phyloP scores from a whole-genome alignment of 768 basidiomycete species.

The Favolaschia claudopus region DNA sequence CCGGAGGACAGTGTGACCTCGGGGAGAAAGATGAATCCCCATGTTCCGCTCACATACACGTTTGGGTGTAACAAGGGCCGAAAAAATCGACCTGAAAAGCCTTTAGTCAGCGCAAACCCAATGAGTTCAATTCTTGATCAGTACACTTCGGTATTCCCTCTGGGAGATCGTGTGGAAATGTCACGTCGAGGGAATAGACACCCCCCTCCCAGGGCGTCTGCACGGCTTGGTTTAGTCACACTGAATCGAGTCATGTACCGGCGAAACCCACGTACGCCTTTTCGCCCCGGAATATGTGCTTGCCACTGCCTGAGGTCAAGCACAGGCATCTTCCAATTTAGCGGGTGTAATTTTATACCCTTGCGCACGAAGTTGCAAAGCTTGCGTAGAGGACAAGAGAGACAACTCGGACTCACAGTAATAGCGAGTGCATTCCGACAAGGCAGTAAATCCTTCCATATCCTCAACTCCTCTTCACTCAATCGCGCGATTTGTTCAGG shows the following conservation, averaged over 20 bases:
- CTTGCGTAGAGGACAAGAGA: neutral
- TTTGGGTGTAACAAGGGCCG: slow-evolving; percentile 10
- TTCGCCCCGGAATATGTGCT: slow-evolving; percentile 3
- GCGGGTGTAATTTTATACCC: slow-evolving; percentile 16
- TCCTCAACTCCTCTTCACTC: slow-evolving; percentile 8
- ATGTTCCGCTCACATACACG: slow-evolving; percentile 1
- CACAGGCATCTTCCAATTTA: slow-evolving; percentile 14
- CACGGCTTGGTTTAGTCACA: neutral
- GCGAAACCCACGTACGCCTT: neutral
- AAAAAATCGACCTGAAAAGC: neutral
- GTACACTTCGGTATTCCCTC: slow-evolving; percentile 3
- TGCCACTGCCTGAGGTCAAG: slow-evolving; percentile 10
- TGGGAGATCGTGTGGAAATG: neutral
- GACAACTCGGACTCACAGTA: neutral
- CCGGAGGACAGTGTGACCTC: neutral
- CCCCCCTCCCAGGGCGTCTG: slow-evolving; percentile 15
- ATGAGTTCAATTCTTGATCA: too few species aligned
- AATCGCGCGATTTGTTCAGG: slow-evolving; percentile 2
- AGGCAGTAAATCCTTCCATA: slow-evolving; percentile 17
- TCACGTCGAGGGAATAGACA: slow-evolving; percentile 1
- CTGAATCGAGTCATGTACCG: too few species aligned
- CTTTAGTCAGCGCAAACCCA: neutral
- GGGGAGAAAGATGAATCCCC: neutral
- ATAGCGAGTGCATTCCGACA: neutral
- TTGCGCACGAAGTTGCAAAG: neutral